These are phyloP conservation scores for Nephelium lappaceum DNA, from an alignment of 345 rosid species.

Conservation along the genomic window DNA sequence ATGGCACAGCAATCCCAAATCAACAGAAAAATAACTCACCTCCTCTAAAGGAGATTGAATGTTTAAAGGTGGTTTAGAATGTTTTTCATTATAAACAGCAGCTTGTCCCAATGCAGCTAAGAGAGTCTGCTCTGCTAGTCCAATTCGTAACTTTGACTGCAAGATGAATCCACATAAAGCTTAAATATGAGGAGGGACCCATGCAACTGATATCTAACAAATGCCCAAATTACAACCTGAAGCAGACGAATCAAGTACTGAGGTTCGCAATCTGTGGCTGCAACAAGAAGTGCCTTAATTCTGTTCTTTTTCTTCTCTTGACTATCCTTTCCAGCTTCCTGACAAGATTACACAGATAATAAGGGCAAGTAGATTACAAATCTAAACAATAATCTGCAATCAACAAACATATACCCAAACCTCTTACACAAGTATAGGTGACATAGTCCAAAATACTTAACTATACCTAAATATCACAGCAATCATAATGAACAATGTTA, in stretches of 20 bases:
- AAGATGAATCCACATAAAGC: constrained; percentile 18
- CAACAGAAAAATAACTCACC: constrained; percentile 41
- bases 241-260: constrained; percentile 88
- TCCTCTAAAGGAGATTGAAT: constrained; percentile 84
- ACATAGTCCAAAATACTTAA: too few relatives aligned
- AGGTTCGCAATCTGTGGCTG: constrained; percentile 96
- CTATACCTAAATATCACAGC: not conserved
- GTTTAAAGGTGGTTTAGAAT: constrained; percentile 66
- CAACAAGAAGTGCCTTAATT: constrained; percentile 92
- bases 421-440: not conserved
- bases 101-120: constrained; percentile 96
- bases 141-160: constrained; percentile 81
- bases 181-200: constrained; percentile 3
- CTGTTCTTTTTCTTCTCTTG: constrained; percentile 91
- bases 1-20: not conserved
- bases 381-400: not conserved
- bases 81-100: constrained; percentile 70
- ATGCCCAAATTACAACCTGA: constrained; percentile 58
- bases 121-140: constrained; percentile 82
- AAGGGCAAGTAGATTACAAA: constrained; percentile 1
- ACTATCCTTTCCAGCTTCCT: constrained; percentile 97
- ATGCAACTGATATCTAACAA: not conserved
- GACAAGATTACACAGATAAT: constrained; percentile 24
- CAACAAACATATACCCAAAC: not conserved
- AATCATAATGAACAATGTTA: not conserved